Evolutionary conservation across 306 rosid genomes (phyloP).

Genomic region (Trifolium pratense): DNA sequence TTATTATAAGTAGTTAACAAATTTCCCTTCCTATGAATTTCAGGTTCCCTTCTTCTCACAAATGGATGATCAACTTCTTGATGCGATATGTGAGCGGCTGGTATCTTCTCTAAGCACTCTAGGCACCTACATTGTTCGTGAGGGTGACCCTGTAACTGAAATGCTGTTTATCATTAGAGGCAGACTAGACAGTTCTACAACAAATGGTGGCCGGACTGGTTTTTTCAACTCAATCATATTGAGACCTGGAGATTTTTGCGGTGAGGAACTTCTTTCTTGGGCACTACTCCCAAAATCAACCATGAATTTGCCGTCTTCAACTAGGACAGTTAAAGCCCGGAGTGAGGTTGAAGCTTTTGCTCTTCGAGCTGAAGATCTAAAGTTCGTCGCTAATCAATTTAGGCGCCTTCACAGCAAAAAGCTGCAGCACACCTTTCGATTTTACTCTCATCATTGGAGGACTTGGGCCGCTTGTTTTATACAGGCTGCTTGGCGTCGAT

Average conservation of each 20-base stretch:
- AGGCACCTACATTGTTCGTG: slow-evolving; percentile 87
- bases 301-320: slow-evolving; percentile 84
- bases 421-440: slow-evolving; percentile 95
- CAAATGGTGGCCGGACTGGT: slow-evolving; percentile 94
- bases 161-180: slow-evolving; percentile 94
- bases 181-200: slow-evolving; percentile 87
- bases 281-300: slow-evolving; percentile 91
- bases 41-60: slow-evolving; percentile 98
- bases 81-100: slow-evolving; percentile 95
- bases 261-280: slow-evolving; percentile 97
- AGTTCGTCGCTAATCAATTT: slow-evolving; percentile 94
- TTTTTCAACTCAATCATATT: slow-evolving; percentile 87
- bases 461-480: slow-evolving; percentile 99
- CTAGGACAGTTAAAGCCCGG: slow-evolving; percentile 78
- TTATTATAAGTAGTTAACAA: slow-evolving; percentile 22
- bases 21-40: slow-evolving; percentile 27
- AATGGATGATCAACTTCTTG: slow-evolving; percentile 96
- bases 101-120: slow-evolving; percentile 91
- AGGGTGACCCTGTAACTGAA: slow-evolving; percentile 94
- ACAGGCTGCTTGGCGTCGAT: slow-evolving; percentile 96
- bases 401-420: slow-evolving; percentile 97
- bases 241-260: slow-evolving; percentile 96
- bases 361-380: slow-evolving; percentile 92
- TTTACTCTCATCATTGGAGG: slow-evolving; percentile 98
- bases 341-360: slow-evolving; percentile 96